phyloP scores from a whole-genome alignment of 2,329 filamentous ascomycete species.

The Paracamarosporium sp. region DNA sequence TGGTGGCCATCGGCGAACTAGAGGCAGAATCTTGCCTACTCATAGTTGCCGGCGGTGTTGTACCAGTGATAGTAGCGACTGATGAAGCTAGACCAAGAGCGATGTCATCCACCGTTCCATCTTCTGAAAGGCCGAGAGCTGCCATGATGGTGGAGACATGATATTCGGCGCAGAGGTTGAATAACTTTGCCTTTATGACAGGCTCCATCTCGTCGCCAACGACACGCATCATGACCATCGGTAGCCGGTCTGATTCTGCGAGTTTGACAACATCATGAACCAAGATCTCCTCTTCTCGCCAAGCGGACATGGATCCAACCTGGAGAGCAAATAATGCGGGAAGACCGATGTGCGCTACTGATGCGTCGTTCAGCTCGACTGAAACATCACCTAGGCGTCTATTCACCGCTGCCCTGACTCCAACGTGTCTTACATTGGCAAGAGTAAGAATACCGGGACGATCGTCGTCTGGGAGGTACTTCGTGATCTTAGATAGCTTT shows the following conservation, averaged over 20 bases:
- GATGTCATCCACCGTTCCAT: conserved; percentile 69
- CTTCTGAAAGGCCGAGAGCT: conserved; percentile 72
- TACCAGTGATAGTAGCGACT: conserved; percentile 76
- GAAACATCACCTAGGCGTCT: conserved; percentile 70
- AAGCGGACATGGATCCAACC: conserved; percentile 67
- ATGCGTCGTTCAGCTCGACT: conserved; percentile 28
- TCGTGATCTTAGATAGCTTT: conserved; percentile 84
- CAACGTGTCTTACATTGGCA: conserved; percentile 68
- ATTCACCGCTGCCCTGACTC: conserved; percentile 68
- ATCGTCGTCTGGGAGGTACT: conserved; percentile 95
- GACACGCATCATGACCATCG: conserved; percentile 85
- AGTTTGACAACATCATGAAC: conserved; percentile 65
- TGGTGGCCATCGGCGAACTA: conserved; percentile 25
- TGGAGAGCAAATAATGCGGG: conserved; percentile 84
- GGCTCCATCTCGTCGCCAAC: conserved; percentile 96
- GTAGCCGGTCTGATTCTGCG: conserved; percentile 52
- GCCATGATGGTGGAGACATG: conserved; percentile 84
- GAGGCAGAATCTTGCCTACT: conserved; percentile 38
- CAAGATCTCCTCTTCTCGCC: conserved; percentile 75
- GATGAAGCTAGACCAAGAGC: conserved; percentile 79
- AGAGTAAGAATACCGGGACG: conserved; percentile 86
- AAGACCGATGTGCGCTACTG: conserved; percentile 71
- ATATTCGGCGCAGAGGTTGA: conserved; percentile 87
- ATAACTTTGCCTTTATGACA: conserved; percentile 84
- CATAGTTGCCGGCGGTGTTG: conserved; percentile 58